Conservation (phyloP, 2,329 filamentous ascomycete genomes). For the Fusarium gaditjirri region DNA sequence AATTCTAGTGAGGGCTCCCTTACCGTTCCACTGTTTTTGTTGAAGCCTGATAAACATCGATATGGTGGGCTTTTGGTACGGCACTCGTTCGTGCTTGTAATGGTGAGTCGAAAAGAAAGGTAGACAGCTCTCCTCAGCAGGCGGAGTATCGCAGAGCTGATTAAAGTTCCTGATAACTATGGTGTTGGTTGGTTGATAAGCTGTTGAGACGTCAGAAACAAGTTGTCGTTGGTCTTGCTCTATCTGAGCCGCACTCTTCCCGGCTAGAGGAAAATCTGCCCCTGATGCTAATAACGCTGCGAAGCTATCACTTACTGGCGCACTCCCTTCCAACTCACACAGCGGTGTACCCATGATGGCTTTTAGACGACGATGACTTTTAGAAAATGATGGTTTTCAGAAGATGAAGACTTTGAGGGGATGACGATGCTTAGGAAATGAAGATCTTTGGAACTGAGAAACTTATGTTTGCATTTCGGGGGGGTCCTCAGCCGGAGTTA, state of each 20-base stretch:
- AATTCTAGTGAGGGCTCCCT: background rate
- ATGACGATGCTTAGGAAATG: background rate
- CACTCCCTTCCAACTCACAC: background rate
- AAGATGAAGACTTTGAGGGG: background rate
- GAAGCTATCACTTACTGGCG: background rate
- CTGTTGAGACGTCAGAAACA: background rate
- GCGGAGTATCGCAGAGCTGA: background rate
- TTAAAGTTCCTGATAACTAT: background rate
- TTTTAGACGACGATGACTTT: background rate
- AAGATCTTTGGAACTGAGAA: fast-evolving
- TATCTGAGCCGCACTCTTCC: background rate
- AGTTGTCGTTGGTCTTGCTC: background rate
- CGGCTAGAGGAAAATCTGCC: background rate
- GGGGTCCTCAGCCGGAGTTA: background rate
- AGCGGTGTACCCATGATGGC: background rate
- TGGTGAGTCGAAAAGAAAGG: background rate
- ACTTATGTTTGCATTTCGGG: background rate
- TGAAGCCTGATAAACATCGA: background rate
- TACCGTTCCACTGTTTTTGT: background rate
- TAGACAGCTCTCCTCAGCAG: background rate
- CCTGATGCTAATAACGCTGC: background rate
- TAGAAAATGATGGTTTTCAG: background rate
- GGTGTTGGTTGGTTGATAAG: background rate
- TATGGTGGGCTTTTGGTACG: background rate
- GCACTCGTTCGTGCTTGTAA: background rate